These are phyloP conservation scores for Macrotyloma uniflorum DNA, from an alignment of 306 rosid genomes.

Conservation along the genomic window DNA sequence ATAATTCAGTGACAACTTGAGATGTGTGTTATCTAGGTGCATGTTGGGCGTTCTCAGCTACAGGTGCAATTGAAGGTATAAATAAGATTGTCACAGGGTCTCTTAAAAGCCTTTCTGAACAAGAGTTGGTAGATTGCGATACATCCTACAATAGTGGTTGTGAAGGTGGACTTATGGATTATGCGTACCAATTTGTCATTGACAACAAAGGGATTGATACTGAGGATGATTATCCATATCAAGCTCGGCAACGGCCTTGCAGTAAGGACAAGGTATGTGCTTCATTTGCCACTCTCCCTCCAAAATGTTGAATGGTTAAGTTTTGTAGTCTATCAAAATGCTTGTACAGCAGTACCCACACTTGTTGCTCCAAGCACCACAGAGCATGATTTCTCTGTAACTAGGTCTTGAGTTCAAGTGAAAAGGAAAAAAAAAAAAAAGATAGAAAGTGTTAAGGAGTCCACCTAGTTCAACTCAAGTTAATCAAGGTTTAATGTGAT, in stretches of 20 bases:
- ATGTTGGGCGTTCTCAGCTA: slow-evolving; percentile 93
- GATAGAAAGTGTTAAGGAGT: not conserved
- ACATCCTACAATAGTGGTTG: slow-evolving; percentile 71
- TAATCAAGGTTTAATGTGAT: not conserved
- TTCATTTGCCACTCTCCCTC: not conserved
- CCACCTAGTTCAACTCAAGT: not conserved
- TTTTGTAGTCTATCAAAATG: not conserved
- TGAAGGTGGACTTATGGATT: slow-evolving; percentile 85
- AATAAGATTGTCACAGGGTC: slow-evolving; percentile 87
- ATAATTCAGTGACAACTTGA: not conserved
- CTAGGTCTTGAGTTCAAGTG: not conserved
- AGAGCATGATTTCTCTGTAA: not conserved
- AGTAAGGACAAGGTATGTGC: slow-evolving; percentile 60
- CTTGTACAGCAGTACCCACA: not conserved
- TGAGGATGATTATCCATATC: slow-evolving; percentile 78
- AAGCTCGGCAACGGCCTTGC: slow-evolving; percentile 53
- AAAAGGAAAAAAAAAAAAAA: not conserved
- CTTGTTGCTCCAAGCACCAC: not conserved
- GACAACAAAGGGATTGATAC: slow-evolving; percentile 82
- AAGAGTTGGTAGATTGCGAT: slow-evolving; percentile 87
- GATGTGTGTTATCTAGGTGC: slow-evolving; percentile 62
- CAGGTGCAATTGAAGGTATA: slow-evolving; percentile 95
- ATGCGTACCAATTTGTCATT: slow-evolving; percentile 75
- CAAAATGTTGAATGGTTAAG: not conserved
- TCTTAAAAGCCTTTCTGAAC: slow-evolving; percentile 88